Evolutionary conservation across 345 rosid genomes (phyloP).

Genomic region (Citrus medica): DNA sequence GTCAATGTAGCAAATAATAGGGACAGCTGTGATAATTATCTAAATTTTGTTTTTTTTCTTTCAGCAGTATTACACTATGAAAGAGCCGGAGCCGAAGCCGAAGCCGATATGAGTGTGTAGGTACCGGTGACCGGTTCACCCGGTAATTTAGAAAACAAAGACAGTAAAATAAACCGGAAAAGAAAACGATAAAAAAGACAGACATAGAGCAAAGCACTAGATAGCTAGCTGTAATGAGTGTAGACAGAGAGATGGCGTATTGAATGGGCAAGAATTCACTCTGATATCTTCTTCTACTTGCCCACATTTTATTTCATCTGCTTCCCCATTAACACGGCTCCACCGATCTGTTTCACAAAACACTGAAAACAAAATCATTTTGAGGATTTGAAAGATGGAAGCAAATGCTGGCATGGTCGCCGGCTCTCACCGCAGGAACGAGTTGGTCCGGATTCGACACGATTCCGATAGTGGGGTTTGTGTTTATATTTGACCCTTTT

Average conservation of each 20-base stretch:
- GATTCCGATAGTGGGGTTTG: slow-evolving; percentile 97
- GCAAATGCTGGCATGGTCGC: slow-evolving; percentile 96
- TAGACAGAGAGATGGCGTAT: slow-evolving; percentile 48
- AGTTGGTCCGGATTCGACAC: slow-evolving; percentile 95
- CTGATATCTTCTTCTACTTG: background rate
- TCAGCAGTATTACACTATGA: no score
- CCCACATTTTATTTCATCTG: slow-evolving; percentile 4
- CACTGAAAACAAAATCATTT: slow-evolving; percentile 5
- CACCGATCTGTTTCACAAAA: slow-evolving; percentile 8
- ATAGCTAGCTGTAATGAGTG: slow-evolving; percentile 6
- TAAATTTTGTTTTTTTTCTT: no score
- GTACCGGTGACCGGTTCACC: slow-evolving; percentile 24
- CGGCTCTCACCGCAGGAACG: slow-evolving; percentile 96
- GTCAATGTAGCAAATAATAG: no score
- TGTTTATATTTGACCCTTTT: slow-evolving; percentile 19
- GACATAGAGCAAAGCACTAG: background rate
- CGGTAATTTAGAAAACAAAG: slow-evolving; percentile 22
- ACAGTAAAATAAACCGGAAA: slow-evolving; percentile 4
- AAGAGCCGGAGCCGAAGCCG: background rate
- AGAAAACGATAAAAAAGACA: slow-evolving; percentile 31
- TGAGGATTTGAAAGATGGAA: slow-evolving; percentile 51
- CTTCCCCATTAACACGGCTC: background rate
- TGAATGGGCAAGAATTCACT: slow-evolving; percentile 44
- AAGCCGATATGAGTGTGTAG: background rate
- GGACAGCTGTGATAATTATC: no score